Percentiles rank a stretch among this genome's conserved stretches.
Evolutionary conservation across 2,329 filamentous ascomycete genomes (phyloP).

Genomic region (Beauveria asiatica): DNA sequence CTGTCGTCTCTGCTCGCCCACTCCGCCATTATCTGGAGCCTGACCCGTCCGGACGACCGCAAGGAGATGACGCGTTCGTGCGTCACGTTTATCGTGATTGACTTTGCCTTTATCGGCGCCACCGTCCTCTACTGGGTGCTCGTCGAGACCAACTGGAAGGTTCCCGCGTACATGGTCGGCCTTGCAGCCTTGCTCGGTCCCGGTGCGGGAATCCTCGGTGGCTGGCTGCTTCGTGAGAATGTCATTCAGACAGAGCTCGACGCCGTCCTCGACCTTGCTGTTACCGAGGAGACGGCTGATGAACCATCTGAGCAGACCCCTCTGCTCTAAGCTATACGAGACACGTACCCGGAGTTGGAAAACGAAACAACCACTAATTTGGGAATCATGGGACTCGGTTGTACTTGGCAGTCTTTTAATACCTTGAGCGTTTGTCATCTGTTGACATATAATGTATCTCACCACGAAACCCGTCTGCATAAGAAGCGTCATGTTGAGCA

Average conservation of each 20-base stretch:
- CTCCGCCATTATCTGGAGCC: slow-evolving; percentile 30
- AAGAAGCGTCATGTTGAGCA: neutral
- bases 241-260: slow-evolving; percentile 21
- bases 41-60: slow-evolving; percentile 34
- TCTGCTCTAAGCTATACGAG: neutral
- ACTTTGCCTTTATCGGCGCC: slow-evolving; percentile 34
- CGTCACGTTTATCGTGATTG: slow-evolving; percentile 37
- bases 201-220: slow-evolving; percentile 29
- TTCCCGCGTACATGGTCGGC: slow-evolving; percentile 24
- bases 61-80: slow-evolving; percentile 41
- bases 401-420: neutral
- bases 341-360: neutral
- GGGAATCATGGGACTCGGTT: neutral
- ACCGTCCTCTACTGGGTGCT: slow-evolving; percentile 46
- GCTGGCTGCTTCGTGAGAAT: slow-evolving; percentile 32
- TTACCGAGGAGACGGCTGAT: slow-evolving; percentile 11
- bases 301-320: slow-evolving; percentile 6
- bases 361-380: neutral
- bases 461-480: neutral
- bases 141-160: slow-evolving; percentile 39
- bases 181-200: slow-evolving; percentile 27
- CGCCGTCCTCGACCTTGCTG: slow-evolving; percentile 10
- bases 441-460: neutral
- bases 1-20: slow-evolving; percentile 36
- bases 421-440: neutral